Conservation (phyloP, 306 rosid genomes). For the Begonia masoniana region DNA sequence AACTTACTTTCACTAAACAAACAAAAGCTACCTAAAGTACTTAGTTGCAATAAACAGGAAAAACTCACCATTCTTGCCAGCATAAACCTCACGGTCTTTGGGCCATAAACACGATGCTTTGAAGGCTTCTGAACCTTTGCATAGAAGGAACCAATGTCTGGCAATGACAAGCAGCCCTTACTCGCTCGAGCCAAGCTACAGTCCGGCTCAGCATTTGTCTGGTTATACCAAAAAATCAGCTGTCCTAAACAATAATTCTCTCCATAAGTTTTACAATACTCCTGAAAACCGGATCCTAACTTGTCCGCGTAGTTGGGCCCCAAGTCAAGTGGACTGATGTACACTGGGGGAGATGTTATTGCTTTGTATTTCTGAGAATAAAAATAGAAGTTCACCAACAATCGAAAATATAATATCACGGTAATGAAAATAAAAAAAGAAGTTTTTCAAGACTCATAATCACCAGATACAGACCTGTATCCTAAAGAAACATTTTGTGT, state of each 20-base stretch:
- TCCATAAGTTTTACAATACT: slow-evolving; percentile 78
- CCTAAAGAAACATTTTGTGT: slow-evolving; percentile 75
- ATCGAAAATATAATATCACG: background rate
- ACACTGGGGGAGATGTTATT: slow-evolving; percentile 90
- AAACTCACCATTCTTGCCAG: slow-evolving; percentile 83
- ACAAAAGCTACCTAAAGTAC: background rate
- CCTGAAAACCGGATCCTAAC: slow-evolving; percentile 68
- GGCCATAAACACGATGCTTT: slow-evolving; percentile 80
- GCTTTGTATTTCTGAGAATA: slow-evolving; percentile 59
- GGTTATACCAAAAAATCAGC: slow-evolving; percentile 94
- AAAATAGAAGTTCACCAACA: background rate
- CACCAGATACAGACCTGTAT: slow-evolving; percentile 45
- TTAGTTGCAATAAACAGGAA: too few relatives aligned
- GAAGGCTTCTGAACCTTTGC: slow-evolving; percentile 79
- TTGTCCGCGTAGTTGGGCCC: slow-evolving; percentile 82
- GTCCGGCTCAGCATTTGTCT: slow-evolving; percentile 74
- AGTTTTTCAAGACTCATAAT: background rate
- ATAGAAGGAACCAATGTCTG: slow-evolving; percentile 81
- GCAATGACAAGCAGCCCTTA: slow-evolving; percentile 84
- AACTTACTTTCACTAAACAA: too few relatives aligned
- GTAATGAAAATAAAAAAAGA: background rate
- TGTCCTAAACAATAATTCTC: slow-evolving; percentile 94
- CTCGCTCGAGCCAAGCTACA: slow-evolving; percentile 53
- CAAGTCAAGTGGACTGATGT: slow-evolving; percentile 96
- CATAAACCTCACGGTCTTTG: slow-evolving; percentile 76